Evolutionary conservation across 2,329 filamentous ascomycete species (phyloP).

Genomic region (Fusarium nisikadoi): DNA sequence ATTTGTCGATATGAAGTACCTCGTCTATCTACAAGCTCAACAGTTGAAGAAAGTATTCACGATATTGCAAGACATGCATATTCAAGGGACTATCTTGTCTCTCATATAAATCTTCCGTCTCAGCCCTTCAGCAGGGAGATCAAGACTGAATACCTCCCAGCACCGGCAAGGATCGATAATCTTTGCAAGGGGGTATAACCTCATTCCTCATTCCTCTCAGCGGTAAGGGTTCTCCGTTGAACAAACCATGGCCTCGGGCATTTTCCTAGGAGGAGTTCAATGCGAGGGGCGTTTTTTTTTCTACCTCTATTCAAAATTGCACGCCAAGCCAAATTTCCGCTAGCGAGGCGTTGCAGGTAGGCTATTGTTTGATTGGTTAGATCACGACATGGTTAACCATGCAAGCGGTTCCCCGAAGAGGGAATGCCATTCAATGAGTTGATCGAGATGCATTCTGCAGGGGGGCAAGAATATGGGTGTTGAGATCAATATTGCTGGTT

Average conservation of each 20-base stretch:
- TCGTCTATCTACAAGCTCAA: background rate
- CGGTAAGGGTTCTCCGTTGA: background rate
- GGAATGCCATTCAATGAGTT: constrained; percentile 22
- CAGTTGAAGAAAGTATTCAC: no score
- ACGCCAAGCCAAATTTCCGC: constrained; percentile 34
- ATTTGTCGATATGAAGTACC: background rate
- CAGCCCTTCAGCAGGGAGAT: constrained; percentile 19
- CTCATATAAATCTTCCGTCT: background rate
- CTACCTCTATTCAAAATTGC: constrained; percentile 4
- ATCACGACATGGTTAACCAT: constrained; percentile 6
- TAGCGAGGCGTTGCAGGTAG: constrained; percentile 19
- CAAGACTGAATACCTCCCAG: constrained; percentile 10
- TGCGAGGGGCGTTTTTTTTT: background rate
- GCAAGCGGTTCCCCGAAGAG: constrained; percentile 23
- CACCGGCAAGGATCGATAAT: background rate
- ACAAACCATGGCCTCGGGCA: background rate
- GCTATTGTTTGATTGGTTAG: constrained; percentile 15
- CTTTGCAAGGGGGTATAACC: background rate
- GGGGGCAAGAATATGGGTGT: constrained; percentile 4
- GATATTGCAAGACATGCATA: background rate
- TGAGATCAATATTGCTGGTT: background rate
- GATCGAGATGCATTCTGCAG: constrained; percentile 29
- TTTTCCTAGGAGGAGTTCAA: background rate
- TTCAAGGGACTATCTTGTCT: background rate
- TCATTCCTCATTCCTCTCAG: constrained; percentile 3